Evolutionary conservation across 805 yeast species (phyloP).

Genomic region (Metahyphopichia silvanorum): DNA sequence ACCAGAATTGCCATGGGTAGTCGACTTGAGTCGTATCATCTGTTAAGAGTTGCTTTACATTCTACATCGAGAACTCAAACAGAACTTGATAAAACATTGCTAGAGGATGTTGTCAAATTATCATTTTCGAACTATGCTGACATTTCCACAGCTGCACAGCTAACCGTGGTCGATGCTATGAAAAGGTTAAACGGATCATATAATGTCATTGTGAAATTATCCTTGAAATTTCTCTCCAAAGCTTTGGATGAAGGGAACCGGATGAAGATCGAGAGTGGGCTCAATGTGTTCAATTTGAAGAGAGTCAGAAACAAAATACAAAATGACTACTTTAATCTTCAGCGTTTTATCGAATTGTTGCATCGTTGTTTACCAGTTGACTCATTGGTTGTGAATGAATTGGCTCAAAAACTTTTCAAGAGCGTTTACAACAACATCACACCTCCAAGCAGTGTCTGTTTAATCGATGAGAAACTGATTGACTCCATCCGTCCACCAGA

Average conservation of each 20-base stretch:
- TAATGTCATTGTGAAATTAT: slow-evolving; percentile 45
- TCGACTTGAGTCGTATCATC: slow-evolving; percentile 69
- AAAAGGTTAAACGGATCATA: slow-evolving; percentile 69
- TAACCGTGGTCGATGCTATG: slow-evolving; percentile 63
- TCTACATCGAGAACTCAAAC: slow-evolving; percentile 73
- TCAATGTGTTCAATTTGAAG: slow-evolving; percentile 54
- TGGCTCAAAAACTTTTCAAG: slow-evolving; percentile 52
- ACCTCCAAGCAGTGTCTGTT: slow-evolving; percentile 42
- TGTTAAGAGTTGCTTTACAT: slow-evolving; percentile 67
- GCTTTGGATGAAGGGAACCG: slow-evolving; percentile 45
- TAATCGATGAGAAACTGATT: slow-evolving; percentile 43
- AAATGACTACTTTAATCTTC: slow-evolving; percentile 53
- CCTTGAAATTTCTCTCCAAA: slow-evolving; percentile 47
- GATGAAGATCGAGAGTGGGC: slow-evolving; percentile 60
- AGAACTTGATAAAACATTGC: slow-evolving; percentile 55
- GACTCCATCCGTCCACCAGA: slow-evolving; percentile 62
- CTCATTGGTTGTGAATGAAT: slow-evolving; percentile 48
- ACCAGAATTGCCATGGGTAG: slow-evolving; percentile 80
- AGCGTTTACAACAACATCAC: slow-evolving; percentile 23
- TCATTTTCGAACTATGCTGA: slow-evolving; percentile 70
- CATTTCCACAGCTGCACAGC: slow-evolving; percentile 67
- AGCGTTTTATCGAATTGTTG: slow-evolving; percentile 45
- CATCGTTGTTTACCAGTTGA: slow-evolving; percentile 56
- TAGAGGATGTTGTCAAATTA: slow-evolving; percentile 62
- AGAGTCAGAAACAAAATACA: slow-evolving; percentile 57